Evolutionary conservation across 2,329 filamentous ascomycete species (phyloP).

Genomic region (Hymenoscyphus infarciens): DNA sequence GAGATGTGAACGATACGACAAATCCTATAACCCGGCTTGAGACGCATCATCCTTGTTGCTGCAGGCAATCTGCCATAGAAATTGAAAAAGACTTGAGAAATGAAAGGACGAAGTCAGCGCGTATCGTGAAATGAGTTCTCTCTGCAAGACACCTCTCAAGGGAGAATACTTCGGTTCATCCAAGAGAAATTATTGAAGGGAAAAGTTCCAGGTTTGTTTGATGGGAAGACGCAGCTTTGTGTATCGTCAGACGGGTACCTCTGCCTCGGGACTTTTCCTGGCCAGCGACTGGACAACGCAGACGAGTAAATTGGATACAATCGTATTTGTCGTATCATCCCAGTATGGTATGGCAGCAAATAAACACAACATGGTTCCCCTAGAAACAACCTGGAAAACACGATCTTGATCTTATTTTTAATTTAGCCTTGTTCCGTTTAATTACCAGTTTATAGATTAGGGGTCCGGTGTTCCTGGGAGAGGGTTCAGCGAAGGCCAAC

Average conservation of each 20-base stretch:
- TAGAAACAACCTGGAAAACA: conserved; percentile 2
- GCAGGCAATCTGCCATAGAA: not conserved
- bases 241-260: not conserved
- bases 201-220: too few relatives aligned
- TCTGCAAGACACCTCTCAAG: not conserved
- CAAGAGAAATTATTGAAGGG: not conserved
- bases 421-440: not conserved
- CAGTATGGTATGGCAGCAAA: not conserved
- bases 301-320: not conserved
- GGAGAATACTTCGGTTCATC: not conserved
- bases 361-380: not conserved
- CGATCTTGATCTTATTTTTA: conserved; percentile 5
- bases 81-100: not conserved
- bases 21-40: conserved; percentile 1
- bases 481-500: not conserved
- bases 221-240: not conserved
- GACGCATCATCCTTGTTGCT: not conserved
- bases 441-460: not conserved
- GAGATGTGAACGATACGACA: not conserved
- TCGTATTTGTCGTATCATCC: not conserved
- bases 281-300: not conserved
- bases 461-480: not conserved
- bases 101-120: not conserved
- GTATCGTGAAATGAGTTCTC: not conserved
- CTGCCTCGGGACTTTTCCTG: not conserved